These are phyloP conservation scores for Tranzscheliella williamsii DNA, from an alignment of 1,284 basidiomycete species.

Conservation along the genomic window DNA sequence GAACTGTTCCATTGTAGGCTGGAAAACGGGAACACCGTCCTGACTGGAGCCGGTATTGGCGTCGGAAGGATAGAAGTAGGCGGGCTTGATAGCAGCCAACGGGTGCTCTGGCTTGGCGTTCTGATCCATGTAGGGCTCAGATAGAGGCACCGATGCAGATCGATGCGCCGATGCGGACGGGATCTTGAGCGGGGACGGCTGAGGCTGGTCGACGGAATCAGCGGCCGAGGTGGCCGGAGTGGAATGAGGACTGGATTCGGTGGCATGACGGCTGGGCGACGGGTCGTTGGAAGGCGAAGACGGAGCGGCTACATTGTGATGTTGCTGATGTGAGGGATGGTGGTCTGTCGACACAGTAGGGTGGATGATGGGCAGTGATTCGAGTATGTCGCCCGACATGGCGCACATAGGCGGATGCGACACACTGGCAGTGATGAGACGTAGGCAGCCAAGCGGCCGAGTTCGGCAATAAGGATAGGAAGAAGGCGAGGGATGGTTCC, in stretches of 20 bases:
- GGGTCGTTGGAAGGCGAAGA: conserved; percentile 6
- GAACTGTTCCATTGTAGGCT: conserved; percentile 58
- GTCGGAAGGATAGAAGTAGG: conserved; percentile 54
- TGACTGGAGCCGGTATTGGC: conserved; percentile 11
- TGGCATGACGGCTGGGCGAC: conserved; percentile 14
- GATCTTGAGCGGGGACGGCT: neutral
- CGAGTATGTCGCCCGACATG: neutral
- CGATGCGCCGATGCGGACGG: neutral
- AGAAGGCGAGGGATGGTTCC: too few relatives aligned
- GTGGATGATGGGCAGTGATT: neutral
- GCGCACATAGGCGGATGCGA: neutral
- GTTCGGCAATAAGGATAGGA: too few relatives aligned
- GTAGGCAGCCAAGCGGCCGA: too few relatives aligned
- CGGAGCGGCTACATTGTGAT: neutral
- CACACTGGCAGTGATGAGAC: too few relatives aligned
- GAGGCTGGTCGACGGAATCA: conserved; percentile 16
- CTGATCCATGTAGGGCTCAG: neutral
- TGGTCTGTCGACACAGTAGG: neutral
- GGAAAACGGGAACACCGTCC: conserved; percentile 57
- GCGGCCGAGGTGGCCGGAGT: conserved; percentile 37
- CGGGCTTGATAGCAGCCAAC: conserved; percentile 39
- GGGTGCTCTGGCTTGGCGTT: conserved; percentile 3
- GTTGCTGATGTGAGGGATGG: neutral
- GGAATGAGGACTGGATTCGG: conserved; percentile 33
- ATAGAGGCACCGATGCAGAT: neutral